Evolutionary conservation across 2,329 filamentous ascomycete species (phyloP).

Genomic region (Fusarium sublunatum): DNA sequence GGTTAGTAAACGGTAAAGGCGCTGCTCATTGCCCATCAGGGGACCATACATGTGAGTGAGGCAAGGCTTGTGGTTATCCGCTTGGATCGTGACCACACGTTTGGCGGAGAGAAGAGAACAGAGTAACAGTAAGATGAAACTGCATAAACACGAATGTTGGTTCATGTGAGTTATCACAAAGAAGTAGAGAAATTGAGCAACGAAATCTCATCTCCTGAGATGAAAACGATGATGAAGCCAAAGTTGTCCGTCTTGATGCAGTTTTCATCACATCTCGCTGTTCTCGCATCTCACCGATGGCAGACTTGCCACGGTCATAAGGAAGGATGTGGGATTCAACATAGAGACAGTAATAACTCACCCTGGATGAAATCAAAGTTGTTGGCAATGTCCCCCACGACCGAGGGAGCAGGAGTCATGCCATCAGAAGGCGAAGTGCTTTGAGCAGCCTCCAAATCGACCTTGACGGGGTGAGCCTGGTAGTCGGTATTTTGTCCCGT

Average conservation of each 20-base stretch:
- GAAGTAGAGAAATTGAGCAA: neutral
- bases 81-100: constrained; percentile 33
- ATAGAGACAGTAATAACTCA: constrained; percentile 50
- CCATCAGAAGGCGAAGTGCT: constrained; percentile 53
- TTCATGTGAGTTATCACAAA: neutral
- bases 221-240: constrained; percentile 2
- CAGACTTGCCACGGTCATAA: neutral
- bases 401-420: constrained; percentile 53
- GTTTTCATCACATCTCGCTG: neutral
- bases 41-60: constrained; percentile 27
- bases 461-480: constrained; percentile 62
- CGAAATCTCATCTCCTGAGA: constrained; percentile 8
- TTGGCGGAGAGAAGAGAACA: constrained; percentile 17
- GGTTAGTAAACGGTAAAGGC: constrained; percentile 22
- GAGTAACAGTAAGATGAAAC: constrained; percentile 4
- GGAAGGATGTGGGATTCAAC: neutral
- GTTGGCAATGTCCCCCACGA: constrained; percentile 58
- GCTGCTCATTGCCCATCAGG: constrained; percentile 29
- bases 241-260: neutral
- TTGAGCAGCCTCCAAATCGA: constrained; percentile 51
- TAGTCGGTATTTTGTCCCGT: constrained; percentile 69
- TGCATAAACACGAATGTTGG: constrained; percentile 6
- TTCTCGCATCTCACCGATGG: neutral
- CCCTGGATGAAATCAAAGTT: constrained; percentile 63
- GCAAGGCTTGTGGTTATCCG: constrained; percentile 31